phyloP scores from a whole-genome alignment of 1,284 basidiomycete species.

The Mycosarcoma mackinlayi region DNA sequence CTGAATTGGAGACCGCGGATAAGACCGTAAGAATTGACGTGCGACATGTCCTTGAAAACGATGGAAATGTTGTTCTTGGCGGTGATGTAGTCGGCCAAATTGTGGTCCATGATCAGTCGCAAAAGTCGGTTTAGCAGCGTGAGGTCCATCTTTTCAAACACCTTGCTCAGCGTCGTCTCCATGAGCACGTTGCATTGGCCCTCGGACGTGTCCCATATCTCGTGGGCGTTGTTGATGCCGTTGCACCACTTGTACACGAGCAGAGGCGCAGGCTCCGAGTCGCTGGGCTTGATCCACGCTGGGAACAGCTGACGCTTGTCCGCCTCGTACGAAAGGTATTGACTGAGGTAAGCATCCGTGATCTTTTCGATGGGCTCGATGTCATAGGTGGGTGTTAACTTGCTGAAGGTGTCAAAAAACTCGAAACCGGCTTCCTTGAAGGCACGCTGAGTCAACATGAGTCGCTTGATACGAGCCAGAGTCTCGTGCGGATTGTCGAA shows the following conservation, averaged over 20 bases:
- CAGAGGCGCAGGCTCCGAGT: slow-evolving; percentile 66
- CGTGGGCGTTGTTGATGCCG: slow-evolving; percentile 67
- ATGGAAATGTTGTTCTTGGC: slow-evolving; percentile 68
- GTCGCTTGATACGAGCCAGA: slow-evolving; percentile 66
- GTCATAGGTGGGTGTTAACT: slow-evolving; percentile 66
- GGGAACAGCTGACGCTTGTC: slow-evolving; percentile 69
- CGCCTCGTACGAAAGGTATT: slow-evolving; percentile 68
- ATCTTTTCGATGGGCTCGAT: slow-evolving; percentile 69
- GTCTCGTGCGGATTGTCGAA: slow-evolving; percentile 69
- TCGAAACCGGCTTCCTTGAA: slow-evolving; percentile 68
- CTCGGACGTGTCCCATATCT: slow-evolving; percentile 66
- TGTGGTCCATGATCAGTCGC: slow-evolving; percentile 68
- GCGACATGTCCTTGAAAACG: slow-evolving; percentile 68
- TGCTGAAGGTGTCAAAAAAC: slow-evolving; percentile 67
- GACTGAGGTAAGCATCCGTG: slow-evolving; percentile 67
- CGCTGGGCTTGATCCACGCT: slow-evolving; percentile 68
- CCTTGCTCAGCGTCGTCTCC: slow-evolving; percentile 67
- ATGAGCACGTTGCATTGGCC: slow-evolving; percentile 68
- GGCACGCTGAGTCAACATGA: slow-evolving; percentile 68
- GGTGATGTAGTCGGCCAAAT: slow-evolving; percentile 68
- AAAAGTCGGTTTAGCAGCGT: slow-evolving; percentile 67
- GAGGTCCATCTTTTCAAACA: slow-evolving; percentile 68
- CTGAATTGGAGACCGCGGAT: slow-evolving; percentile 68
- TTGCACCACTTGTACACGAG: slow-evolving; percentile 69
- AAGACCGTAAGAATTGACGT: slow-evolving; percentile 67